Evolutionary conservation across 2,329 filamentous ascomycete species (phyloP).

Genomic region (Pseudocercospora macadamiae): DNA sequence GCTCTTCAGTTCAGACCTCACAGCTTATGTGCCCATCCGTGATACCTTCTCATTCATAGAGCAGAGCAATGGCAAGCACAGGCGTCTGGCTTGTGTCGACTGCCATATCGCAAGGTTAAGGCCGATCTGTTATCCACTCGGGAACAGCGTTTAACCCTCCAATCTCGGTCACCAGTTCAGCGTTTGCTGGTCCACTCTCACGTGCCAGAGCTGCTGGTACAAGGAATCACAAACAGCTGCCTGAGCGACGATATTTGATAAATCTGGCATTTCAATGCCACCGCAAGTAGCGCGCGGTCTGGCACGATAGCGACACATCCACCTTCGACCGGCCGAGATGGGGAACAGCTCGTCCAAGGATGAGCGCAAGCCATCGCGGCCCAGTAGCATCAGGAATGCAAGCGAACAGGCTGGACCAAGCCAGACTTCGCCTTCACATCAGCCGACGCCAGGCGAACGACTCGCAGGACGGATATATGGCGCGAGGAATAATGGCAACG

Average conservation of each 20-base stretch:
- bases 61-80: not conserved
- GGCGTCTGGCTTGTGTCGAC: not conserved
- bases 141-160: not conserved
- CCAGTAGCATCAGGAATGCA: conserved; percentile 37
- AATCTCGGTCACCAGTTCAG: not conserved
- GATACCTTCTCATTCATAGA: not conserved
- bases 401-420: conserved; percentile 29
- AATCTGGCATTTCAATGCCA: conserved; percentile 16
- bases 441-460: conserved; percentile 29
- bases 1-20: not conserved
- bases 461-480: conserved; percentile 45
- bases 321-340: conserved; percentile 36
- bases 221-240: conserved; percentile 19
- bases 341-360: conserved; percentile 55
- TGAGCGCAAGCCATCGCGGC: conserved; percentile 42
- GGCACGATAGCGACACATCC: not conserved
- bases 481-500: conserved; percentile 45
- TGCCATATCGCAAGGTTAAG: not conserved
- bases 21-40: not conserved
- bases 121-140: not conserved
- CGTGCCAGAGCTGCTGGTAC: conserved; percentile 11
- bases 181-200: conserved; percentile 11
- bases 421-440: conserved; percentile 30
- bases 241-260: conserved; percentile 3
- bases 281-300: not conserved